Conservation (phyloP, 2,329 filamentous ascomycete genomes). For the Pleomassaria siparia region DNA sequence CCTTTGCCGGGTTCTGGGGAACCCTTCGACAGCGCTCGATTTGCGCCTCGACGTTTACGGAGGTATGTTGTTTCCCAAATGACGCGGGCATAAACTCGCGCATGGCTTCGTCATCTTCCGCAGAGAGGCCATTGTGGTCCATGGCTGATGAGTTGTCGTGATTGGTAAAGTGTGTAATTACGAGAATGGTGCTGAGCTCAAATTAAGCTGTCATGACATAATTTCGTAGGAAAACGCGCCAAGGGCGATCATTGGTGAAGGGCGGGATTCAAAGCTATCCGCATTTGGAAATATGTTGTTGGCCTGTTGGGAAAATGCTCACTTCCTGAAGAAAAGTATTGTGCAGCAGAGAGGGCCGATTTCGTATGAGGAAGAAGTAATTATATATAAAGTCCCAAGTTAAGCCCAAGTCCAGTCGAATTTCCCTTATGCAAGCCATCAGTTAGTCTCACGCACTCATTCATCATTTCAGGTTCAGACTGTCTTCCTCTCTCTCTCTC, state of each 20-base stretch:
- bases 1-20: slow-evolving; percentile 29
- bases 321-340: neutral
- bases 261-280: neutral
- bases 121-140: slow-evolving; percentile 29
- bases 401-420: too few species aligned
- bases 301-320: neutral
- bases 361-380: neutral
- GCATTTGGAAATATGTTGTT: neutral
- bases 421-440: too few species aligned
- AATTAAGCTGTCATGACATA: slow-evolving; percentile 3
- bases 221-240: neutral
- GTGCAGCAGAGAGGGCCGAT: neutral
- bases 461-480: too few species aligned
- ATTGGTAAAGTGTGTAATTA: neutral
- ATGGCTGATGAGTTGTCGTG: slow-evolving; percentile 14
- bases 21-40: slow-evolving; percentile 74
- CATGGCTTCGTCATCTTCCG: slow-evolving; percentile 65
- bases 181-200: neutral
- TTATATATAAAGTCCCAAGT: too few species aligned
- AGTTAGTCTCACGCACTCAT: too few species aligned
- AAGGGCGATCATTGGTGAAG: neutral
- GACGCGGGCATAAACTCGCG: slow-evolving; percentile 76
- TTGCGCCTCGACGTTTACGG: slow-evolving; percentile 74
- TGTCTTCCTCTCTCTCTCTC: neutral
- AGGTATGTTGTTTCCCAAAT: slow-evolving; percentile 80